Conservation (phyloP, 495 filamentous ascomycete species). For the Aspergillus diversus region DNA sequence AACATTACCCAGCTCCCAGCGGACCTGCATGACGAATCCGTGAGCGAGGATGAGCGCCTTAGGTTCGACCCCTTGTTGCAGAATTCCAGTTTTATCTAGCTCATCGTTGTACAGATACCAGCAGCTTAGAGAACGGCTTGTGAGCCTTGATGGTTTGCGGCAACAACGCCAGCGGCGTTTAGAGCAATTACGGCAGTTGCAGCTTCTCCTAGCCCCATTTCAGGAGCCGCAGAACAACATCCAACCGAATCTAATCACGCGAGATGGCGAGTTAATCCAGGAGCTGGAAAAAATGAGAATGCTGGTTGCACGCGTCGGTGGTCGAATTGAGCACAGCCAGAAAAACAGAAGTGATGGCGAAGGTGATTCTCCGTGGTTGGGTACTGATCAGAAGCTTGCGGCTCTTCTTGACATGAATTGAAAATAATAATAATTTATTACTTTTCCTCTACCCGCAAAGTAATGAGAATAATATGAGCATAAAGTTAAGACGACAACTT, state of each 20-base stretch:
- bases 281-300: constrained; percentile 80
- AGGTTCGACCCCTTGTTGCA: constrained; percentile 33
- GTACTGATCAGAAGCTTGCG: constrained; percentile 39
- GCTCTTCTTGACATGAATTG: constrained; percentile 41
- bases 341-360: constrained; percentile 22
- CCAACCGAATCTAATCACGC: constrained; percentile 77
- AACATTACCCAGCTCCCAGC: constrained; percentile 44
- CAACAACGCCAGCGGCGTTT: constrained; percentile 57
- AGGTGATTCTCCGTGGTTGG: constrained; percentile 30
- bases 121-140: constrained; percentile 54
- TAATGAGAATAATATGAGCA: background rate
- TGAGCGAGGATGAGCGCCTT: constrained; percentile 38
- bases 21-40: constrained; percentile 35
- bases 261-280: constrained; percentile 70
- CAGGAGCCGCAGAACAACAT: constrained; percentile 58
- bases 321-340: constrained; percentile 53
- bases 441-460: background rate
- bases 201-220: constrained; percentile 63
- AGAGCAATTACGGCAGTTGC: constrained; percentile 58
- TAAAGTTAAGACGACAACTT: background rate
- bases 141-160: constrained; percentile 55
- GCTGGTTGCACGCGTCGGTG: constrained; percentile 71
- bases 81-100: constrained; percentile 32
- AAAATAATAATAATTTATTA: background rate
- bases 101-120: constrained; percentile 55